Base-by-base conservation (phyloP, 257 asterid genomes). In the Apocynum venetum region DNA sequence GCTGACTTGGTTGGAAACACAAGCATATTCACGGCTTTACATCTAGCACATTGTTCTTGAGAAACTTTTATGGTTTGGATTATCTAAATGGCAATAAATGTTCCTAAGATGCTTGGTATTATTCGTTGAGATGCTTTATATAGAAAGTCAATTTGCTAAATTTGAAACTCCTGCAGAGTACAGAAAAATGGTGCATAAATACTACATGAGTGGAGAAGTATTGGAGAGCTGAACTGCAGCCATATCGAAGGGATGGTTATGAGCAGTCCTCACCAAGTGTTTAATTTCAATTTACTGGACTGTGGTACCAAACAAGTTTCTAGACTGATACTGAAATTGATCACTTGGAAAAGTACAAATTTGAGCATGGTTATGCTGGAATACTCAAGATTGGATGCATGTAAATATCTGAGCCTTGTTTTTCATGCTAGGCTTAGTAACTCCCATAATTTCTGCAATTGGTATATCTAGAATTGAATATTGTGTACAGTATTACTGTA, bases 171-270 rank as follows among this genome's bases (percentile, higher is more conserved):
- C 49, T 88, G 86, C 86, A 91, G 97, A 90, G 72, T 90, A 89
- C 86, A 82, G 82, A 63, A 90, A 88, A 78, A 88, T 85, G 88
- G 93, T 91, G 68, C 88, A 74, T 41, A 91, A 86, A 75, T 89
- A 86, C 79, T 80, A 88, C 82, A 80, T 61, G 81, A 86, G 86
- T 49, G 93, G 85, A 69, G 91, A 84, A 77, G 80, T 81, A 57
- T 79, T 71, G 2, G 87, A 86, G 80, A 81, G 78, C 89, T 89
- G 90, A 87, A 84, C 35, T 60, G 71, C 69, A 1, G 11, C 35
- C 17, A 47, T 35, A 47, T 49, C 11, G 19, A 6, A 51, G 70
- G 60, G n/a, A 19, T 8, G 14, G 40, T 20, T 12, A 49, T 20
- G 57, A 11, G 68, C 49, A 53, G n/a, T 69, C 61, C 7, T 53